phyloP scores from a whole-genome alignment of 768 basidiomycete species.

The Dendrothele bispora region DNA sequence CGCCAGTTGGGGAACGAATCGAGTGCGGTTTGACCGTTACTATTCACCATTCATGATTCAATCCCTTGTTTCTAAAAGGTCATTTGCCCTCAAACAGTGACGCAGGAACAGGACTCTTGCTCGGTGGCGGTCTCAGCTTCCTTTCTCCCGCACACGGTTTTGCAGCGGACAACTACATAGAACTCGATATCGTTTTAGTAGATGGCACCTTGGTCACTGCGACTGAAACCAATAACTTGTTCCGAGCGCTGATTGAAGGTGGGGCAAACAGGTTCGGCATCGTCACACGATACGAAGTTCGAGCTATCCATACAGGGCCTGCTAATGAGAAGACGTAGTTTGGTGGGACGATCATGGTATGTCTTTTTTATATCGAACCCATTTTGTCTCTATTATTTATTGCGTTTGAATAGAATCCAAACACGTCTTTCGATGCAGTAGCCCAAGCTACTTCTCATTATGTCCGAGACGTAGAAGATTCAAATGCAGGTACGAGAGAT shows the following conservation, averaged over 20 bases:
- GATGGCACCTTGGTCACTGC: conserved; percentile 39
- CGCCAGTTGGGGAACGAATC: conserved; percentile 8
- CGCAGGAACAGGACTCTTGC: conserved; percentile 42
- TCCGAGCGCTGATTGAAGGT: conserved; percentile 44
- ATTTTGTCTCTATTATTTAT: not conserved
- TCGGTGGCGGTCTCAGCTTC: conserved; percentile 43
- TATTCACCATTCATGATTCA: not conserved
- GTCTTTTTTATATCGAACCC: conserved; percentile 1
- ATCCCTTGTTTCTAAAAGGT: not conserved
- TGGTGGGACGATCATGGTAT: conserved; percentile 37
- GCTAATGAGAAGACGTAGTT: conserved; percentile 34
- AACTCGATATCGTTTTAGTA: conserved; percentile 41
- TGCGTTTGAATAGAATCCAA: conserved; percentile 26
- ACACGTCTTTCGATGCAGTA: conserved; percentile 36
- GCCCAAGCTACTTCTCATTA: conserved; percentile 35
- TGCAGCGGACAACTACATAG: conserved; percentile 34
- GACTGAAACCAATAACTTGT: conserved; percentile 39
- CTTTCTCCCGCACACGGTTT: conserved; percentile 40
- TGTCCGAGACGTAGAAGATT: conserved; percentile 33
- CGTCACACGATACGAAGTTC: conserved; percentile 41
- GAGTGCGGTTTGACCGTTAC: not conserved
- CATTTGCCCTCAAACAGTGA: too few relatives aligned
- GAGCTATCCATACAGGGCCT: conserved; percentile 37
- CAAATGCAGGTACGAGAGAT: conserved; percentile 38
- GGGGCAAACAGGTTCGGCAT: conserved; percentile 45